Percentiles rank a stretch among this genome's conserved stretches.
phyloP scores from a whole-genome alignment of 2,329 filamentous ascomycete species.

The Metarhizium rileyi region DNA sequence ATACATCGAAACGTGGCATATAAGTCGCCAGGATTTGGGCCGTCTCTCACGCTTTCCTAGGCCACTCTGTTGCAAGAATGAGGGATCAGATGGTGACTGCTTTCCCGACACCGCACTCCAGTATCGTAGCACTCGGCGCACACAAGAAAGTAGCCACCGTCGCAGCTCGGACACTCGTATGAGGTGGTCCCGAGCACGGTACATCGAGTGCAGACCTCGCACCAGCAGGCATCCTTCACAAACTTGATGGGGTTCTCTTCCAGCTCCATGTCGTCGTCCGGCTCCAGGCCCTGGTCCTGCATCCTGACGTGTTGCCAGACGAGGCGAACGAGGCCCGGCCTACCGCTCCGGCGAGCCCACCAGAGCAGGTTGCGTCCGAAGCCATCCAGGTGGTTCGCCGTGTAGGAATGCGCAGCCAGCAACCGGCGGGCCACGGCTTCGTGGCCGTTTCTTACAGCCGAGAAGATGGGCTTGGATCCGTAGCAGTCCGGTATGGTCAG shows the following conservation, averaged over 20 bases:
- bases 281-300: neutral
- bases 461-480: neutral
- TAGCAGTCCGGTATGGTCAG: neutral
- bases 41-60: neutral
- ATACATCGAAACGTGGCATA: neutral
- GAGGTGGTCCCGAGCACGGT: conserved; percentile 1
- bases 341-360: conserved; percentile 6
- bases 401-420: neutral
- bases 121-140: conserved; percentile 6
- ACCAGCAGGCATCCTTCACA: conserved; percentile 4
- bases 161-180: conserved; percentile 7
- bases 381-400: neutral
- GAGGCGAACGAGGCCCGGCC: neutral
- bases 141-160: conserved; percentile 9
- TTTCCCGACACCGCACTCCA: conserved; percentile 2
- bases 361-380: conserved; percentile 4
- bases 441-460: conserved; percentile 6
- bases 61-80: conserved; percentile 2
- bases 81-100: conserved; percentile 2
- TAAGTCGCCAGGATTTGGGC: neutral
- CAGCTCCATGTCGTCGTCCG: neutral
- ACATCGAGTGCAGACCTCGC: conserved; percentile 9
- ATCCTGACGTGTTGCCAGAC: neutral
- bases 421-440: neutral
- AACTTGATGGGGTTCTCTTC: neutral